phyloP scores from a whole-genome alignment of 208 protist species.

The Hexamita inflata region DNA sequence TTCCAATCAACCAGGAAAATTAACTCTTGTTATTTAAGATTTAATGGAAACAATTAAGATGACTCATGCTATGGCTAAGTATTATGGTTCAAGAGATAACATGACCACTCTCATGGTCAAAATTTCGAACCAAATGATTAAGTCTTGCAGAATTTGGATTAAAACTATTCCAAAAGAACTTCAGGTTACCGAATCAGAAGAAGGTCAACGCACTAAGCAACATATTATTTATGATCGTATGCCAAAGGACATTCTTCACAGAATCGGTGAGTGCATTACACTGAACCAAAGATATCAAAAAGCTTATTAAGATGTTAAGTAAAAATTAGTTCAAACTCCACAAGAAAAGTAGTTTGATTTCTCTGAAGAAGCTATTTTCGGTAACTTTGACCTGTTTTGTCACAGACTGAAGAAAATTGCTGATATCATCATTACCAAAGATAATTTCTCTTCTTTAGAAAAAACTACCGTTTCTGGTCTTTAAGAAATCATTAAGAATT shows the following conservation, averaged over 20 bases:
- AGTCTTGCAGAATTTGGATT: conserved; percentile 70
- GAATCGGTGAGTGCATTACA: conserved; percentile 14
- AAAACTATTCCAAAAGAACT: conserved; percentile 45
- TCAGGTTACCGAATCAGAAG: neutral
- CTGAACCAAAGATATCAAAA: neutral
- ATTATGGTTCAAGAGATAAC: conserved; percentile 68
- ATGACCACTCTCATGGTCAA: conserved; percentile 88
- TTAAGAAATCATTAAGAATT: conserved; percentile 67
- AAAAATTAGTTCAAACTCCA: neutral
- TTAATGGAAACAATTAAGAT: conserved; percentile 83
- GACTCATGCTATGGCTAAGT: conserved; percentile 81
- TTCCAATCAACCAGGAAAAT: conserved; percentile 63
- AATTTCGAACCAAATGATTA: conserved; percentile 83
- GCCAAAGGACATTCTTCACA: conserved; percentile 9
- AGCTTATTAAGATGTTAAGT: neutral
- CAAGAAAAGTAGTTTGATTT: conserved; percentile 56
- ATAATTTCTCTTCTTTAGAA: conserved; percentile 78
- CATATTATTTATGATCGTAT: conserved; percentile 9
- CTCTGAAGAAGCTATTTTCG: conserved; percentile 79
- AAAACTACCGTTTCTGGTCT: conserved; percentile 75
- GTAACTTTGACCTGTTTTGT: conserved; percentile 84
- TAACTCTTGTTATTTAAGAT: conserved; percentile 71
- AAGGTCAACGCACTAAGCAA: neutral
- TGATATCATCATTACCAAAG: conserved; percentile 74
- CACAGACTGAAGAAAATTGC: conserved; percentile 82